These are phyloP conservation scores for Quercus agrifolia DNA, from an alignment of 306 rosid genomes.

Conservation along the genomic window DNA sequence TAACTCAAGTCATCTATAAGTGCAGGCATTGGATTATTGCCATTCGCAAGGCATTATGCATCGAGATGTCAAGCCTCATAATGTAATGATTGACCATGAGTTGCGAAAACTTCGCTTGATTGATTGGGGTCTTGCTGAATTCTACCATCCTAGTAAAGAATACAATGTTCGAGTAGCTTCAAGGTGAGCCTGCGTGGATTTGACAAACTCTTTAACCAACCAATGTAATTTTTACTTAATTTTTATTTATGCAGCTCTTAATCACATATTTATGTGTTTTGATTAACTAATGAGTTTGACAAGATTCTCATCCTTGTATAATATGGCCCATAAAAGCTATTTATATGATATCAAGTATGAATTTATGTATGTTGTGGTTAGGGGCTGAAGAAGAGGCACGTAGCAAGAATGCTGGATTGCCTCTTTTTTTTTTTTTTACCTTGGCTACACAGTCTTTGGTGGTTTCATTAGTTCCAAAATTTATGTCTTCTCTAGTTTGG, in stretches of 20 bases:
- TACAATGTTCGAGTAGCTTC: constrained; percentile 90
- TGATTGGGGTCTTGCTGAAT: constrained; percentile 95
- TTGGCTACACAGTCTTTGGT: not conserved
- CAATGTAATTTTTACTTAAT: not conserved
- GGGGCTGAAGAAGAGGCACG: not conserved
- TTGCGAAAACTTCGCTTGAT: constrained; percentile 83
- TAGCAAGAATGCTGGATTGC: not conserved
- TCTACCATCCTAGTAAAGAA: constrained; percentile 88
- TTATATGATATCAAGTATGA: no score
- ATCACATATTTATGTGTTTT: not conserved
- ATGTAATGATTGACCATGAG: constrained; percentile 89
- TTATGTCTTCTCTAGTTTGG: not conserved
- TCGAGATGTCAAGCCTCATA: constrained; percentile 90
- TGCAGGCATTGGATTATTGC: constrained; percentile 83
- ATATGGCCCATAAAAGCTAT: not conserved
- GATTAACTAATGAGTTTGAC: not conserved
- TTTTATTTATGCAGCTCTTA: not conserved
- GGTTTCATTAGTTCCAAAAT: not conserved
- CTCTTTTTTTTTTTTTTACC: not conserved
- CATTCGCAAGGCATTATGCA: constrained; percentile 96
- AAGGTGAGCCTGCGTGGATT: constrained; percentile 42
- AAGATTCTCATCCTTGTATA: not conserved
- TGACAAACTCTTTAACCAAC: not conserved
- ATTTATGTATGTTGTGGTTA: no score
- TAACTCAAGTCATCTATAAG: constrained; percentile 14